Evolutionary conservation across 371 early-diverging fungal species (phyloP).

Genomic region (Syncephalastrum sp.): DNA sequence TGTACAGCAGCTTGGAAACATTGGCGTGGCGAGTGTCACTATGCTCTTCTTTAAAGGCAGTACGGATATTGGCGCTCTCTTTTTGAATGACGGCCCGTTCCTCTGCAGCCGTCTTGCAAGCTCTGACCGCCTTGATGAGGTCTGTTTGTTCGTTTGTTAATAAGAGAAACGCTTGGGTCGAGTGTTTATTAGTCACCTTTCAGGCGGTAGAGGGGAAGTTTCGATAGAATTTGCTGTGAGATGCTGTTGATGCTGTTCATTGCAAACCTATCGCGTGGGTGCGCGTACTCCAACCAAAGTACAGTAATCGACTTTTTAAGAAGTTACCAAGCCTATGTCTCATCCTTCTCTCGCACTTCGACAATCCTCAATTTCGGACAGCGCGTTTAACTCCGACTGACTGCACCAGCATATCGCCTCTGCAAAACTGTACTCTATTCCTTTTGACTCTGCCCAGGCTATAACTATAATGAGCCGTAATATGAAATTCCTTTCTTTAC

Average conservation of each 20-base stretch:
- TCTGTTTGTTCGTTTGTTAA: constrained; percentile 45
- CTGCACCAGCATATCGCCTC: no score
- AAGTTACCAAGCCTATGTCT: no score
- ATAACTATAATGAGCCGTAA: no score
- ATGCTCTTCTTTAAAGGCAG: constrained; percentile 90
- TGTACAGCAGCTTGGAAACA: constrained; percentile 94
- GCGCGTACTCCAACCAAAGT: no score
- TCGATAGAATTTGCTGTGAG: constrained; percentile 52
- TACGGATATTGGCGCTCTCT: constrained; percentile 95
- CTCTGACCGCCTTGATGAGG: constrained; percentile 93
- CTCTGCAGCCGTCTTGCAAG: constrained; percentile 98
- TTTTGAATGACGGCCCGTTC: constrained; percentile 96
- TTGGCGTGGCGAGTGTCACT: constrained; percentile 84
- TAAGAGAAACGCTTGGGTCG: no score
- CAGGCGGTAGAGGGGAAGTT: constrained; percentile 47
- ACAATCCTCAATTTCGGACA: no score
- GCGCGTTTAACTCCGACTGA: no score
- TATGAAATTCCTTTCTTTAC: no score
- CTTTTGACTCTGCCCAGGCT: no score
- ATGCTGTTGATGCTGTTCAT: constrained; percentile 56
- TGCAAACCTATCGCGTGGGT: constrained; percentile 2
- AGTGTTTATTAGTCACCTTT: constrained; percentile 29
- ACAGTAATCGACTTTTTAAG: no score
- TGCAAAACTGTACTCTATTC: no score
- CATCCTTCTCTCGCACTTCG: no score